Percentiles rank a stretch among this genome's conserved stretches.
These are phyloP conservation scores for Cyamopsis tetragonoloba DNA, from an alignment of 306 rosid genomes.

Conservation along the genomic window DNA sequence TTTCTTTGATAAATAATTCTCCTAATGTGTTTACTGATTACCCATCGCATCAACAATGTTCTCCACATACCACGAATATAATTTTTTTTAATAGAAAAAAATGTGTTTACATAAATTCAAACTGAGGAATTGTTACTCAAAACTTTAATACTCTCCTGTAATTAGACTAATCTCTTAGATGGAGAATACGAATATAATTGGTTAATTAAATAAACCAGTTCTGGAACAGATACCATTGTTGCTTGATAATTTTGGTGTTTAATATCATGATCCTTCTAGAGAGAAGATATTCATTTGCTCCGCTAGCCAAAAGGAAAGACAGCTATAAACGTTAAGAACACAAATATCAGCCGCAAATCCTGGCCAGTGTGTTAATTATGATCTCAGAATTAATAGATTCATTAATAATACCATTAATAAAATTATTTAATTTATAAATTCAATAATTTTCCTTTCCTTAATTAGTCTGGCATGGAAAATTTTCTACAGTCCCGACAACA, in stretches of 20 bases:
- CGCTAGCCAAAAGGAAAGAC: not conserved
- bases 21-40: too few relatives aligned
- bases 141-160: too few relatives aligned
- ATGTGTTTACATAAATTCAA: too few relatives aligned
- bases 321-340: not conserved
- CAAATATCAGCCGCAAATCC: not conserved
- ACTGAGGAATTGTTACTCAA: too few relatives aligned
- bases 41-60: conserved; percentile 6
- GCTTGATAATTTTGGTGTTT: conserved; percentile 19
- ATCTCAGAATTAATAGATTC: not conserved
- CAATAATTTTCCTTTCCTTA: conserved; percentile 16
- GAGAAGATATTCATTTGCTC: not conserved
- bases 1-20: too few relatives aligned
- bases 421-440: not conserved
- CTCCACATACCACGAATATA: not conserved
- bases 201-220: not conserved
- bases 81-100: too few relatives aligned
- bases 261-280: not conserved
- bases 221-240: not conserved
- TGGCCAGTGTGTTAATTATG: not conserved
- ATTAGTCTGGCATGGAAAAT: conserved; percentile 18
- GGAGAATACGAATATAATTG: not conserved
- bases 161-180: too few relatives aligned
- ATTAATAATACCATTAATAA: not conserved
- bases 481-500: not conserved